phyloP scores from a whole-genome alignment of 352 stramenopile species.

The Phytophthora agathidicida region DNA sequence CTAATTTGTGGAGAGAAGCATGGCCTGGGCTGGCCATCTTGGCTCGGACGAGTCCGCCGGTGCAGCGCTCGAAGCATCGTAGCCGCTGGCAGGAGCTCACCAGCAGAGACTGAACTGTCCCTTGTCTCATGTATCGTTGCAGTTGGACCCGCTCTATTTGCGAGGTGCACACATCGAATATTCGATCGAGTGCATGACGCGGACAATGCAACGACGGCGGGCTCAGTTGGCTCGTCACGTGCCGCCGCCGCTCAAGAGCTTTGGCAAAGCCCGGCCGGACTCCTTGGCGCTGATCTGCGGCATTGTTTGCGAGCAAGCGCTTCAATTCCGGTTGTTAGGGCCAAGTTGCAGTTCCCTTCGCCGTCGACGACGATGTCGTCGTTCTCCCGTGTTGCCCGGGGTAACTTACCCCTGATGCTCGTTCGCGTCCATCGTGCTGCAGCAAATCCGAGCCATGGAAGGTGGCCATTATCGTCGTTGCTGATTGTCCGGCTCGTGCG shows the following conservation, averaged over 20 bases:
- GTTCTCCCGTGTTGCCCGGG: slow-evolving; percentile 1
- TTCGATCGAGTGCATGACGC: too few relatives aligned
- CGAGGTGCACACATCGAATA: too few relatives aligned
- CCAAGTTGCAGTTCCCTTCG: slow-evolving; percentile 5
- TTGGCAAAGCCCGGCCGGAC: slow-evolving; percentile 1
- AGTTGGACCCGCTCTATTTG: slow-evolving; percentile 1
- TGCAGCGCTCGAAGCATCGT: background rate
- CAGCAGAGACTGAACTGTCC: too few relatives aligned
- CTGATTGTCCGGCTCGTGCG: too few relatives aligned
- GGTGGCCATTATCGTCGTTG: too few relatives aligned
- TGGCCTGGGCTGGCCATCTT: too few relatives aligned
- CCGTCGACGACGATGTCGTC: too few relatives aligned
- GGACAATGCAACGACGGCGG: too few relatives aligned
- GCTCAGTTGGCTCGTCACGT: slow-evolving; percentile 1
- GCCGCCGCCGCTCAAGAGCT: background rate
- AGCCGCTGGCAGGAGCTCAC: too few relatives aligned
- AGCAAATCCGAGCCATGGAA: slow-evolving; percentile 4
- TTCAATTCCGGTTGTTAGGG: slow-evolving; percentile 6
- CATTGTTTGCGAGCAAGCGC: slow-evolving; percentile 12
- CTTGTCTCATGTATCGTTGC: too few relatives aligned
- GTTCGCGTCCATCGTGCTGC: background rate
- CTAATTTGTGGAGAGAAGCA: too few relatives aligned
- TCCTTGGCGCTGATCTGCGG: background rate
- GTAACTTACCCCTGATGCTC: too few relatives aligned
- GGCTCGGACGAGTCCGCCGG: background rate